Percentiles rank a stretch among this genome's conserved stretches.
phyloP scores from a whole-genome alignment of 139 green algal species.

The Chlorella sp. region DNA sequence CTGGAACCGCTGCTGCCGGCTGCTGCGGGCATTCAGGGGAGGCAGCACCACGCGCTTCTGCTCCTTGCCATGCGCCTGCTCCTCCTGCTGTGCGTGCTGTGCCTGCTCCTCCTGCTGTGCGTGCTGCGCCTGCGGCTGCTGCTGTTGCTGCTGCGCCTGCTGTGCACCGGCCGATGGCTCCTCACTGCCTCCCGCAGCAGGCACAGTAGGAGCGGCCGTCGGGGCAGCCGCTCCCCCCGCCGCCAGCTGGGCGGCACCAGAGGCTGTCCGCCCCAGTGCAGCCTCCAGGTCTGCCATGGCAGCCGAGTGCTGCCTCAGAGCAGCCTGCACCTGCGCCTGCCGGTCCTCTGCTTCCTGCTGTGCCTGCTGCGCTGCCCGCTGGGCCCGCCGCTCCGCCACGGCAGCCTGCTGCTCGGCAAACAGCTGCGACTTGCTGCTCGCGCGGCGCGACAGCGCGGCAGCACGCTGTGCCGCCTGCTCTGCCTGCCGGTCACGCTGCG shows the following conservation, averaged over 20 bases:
- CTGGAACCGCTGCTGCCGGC: neutral
- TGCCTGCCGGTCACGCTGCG: slow-evolving; percentile 3
- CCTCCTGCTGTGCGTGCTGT: neutral
- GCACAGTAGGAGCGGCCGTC: neutral
- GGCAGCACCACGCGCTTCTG: neutral
- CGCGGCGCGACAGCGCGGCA: neutral
- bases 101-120: neutral
- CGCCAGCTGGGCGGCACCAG: no score
- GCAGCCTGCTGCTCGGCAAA: slow-evolving; percentile 6
- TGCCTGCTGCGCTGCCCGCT: neutral
- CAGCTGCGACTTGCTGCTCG: slow-evolving; percentile 15
- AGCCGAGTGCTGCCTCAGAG: slow-evolving; percentile 5
- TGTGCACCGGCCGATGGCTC: neutral
- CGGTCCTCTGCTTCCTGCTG: slow-evolving; percentile 17
- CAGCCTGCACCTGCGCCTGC: slow-evolving; percentile 4
- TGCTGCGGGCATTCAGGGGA: neutral
- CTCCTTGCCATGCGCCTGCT: neutral
- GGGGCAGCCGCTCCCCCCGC: neutral
- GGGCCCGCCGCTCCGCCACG: neutral
- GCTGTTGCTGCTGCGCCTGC: neutral
- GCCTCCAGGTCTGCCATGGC: slow-evolving; percentile 25
- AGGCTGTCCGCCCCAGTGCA: neutral
- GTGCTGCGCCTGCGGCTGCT: neutral
- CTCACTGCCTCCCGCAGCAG: neutral
- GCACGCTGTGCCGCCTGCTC: neutral